Conservation (phyloP, 2,329 filamentous ascomycete genomes). For the Chrysoporthe puriensis region DNA sequence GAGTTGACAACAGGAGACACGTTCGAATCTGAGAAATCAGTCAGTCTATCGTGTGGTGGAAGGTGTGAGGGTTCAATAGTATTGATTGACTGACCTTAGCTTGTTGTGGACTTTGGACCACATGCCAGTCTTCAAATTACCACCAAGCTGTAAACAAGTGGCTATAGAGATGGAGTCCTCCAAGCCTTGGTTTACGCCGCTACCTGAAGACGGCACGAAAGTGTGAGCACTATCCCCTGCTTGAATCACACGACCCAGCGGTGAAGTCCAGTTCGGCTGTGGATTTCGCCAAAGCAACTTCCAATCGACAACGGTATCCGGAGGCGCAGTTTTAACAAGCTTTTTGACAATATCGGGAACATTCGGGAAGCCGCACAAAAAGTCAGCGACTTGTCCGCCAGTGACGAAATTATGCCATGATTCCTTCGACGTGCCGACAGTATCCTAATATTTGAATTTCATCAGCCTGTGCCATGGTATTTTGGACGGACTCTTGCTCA, state of each 20-base stretch:
- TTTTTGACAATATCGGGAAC: slow-evolving; percentile 45
- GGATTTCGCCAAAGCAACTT: slow-evolving; percentile 36
- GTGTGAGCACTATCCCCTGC: slow-evolving; percentile 47
- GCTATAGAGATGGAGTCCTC: slow-evolving; percentile 46
- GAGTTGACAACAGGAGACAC: slow-evolving; percentile 29
- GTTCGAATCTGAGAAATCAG: slow-evolving; percentile 22
- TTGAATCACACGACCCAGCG: slow-evolving; percentile 39
- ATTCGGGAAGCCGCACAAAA: slow-evolving; percentile 46
- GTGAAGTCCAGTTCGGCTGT: slow-evolving; percentile 39
- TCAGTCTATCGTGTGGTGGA: background rate
- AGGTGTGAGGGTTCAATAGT: background rate
- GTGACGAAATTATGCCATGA: slow-evolving; percentile 50
- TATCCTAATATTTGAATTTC: slow-evolving; percentile 38
- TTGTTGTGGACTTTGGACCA: slow-evolving; percentile 20
- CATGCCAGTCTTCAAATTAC: slow-evolving; percentile 41
- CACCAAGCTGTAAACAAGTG: slow-evolving; percentile 45
- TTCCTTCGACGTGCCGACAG: slow-evolving; percentile 51
- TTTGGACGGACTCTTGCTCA: background rate
- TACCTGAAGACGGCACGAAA: slow-evolving; percentile 43
- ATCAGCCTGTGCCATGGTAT: too few relatives aligned
- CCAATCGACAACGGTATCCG: slow-evolving; percentile 35
- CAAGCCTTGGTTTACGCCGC: slow-evolving; percentile 45
- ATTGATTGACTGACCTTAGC: slow-evolving; percentile 12
- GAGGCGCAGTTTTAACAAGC: slow-evolving; percentile 29
- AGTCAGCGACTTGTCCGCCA: slow-evolving; percentile 46